Conservation (phyloP, 1,284 basidiomycete genomes). For the Volvariella surrecta region DNA sequence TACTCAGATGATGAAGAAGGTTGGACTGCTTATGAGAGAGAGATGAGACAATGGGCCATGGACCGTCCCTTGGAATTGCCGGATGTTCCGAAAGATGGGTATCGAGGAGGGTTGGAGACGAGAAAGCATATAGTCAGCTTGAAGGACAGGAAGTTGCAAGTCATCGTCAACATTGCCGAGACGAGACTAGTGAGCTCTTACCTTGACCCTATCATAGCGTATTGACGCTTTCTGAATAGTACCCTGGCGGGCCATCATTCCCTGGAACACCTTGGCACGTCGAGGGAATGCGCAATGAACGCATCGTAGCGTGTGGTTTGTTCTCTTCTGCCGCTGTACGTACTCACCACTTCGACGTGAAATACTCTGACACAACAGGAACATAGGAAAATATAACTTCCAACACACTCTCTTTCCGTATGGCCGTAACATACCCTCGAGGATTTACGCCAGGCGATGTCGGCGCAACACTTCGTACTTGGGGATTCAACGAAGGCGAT, state of each 20-base stretch:
- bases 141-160: slow-evolving; percentile 30
- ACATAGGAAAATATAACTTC: slow-evolving; percentile 36
- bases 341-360: slow-evolving; percentile 3
- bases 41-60: slow-evolving; percentile 33
- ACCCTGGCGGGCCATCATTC: slow-evolving; percentile 28
- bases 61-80: slow-evolving; percentile 35
- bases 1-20: slow-evolving; percentile 40
- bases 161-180: slow-evolving; percentile 37
- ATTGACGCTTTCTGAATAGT: slow-evolving; percentile 19
- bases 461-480: slow-evolving; percentile 36
- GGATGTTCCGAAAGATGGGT: slow-evolving; percentile 33
- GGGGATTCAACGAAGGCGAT: slow-evolving; percentile 37
- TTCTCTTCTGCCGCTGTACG: slow-evolving; percentile 34
- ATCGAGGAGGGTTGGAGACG: slow-evolving; percentile 30
- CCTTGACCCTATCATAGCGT: neutral
- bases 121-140: slow-evolving; percentile 28
- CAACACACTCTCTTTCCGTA: slow-evolving; percentile 33
- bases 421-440: slow-evolving; percentile 37
- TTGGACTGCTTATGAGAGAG: slow-evolving; percentile 31
- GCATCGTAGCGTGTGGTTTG: slow-evolving; percentile 38
- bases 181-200: slow-evolving; percentile 28
- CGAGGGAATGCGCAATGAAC: slow-evolving; percentile 48
- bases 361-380: too few species aligned
- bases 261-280: slow-evolving; percentile 40
- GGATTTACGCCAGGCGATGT: slow-evolving; percentile 31